Percentiles rank a stretch among this genome's conserved stretches.
These are phyloP conservation scores for Fragaria nilgerrensis DNA, from an alignment of 306 rosid species.

Conservation along the genomic window DNA sequence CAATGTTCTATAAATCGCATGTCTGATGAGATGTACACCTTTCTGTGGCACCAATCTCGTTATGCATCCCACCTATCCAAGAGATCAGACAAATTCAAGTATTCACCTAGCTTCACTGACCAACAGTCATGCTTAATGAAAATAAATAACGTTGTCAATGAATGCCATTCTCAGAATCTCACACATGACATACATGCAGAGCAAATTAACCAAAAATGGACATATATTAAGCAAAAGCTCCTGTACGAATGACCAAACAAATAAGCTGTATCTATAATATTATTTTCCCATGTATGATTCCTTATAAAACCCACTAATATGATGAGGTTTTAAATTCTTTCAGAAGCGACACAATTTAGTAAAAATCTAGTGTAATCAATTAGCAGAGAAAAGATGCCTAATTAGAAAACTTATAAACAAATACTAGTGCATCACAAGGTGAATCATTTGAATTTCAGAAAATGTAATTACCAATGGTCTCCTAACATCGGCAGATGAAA, in stretches of 20 bases:
- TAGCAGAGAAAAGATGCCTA: neutral
- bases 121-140: neutral
- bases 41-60: slow-evolving; percentile 98
- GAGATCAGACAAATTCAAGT: slow-evolving; percentile 22
- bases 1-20: slow-evolving; percentile 80
- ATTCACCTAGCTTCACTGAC: slow-evolving; percentile 22
- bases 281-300: neutral
- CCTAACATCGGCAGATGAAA: slow-evolving; percentile 59
- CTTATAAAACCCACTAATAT: neutral
- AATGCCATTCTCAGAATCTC: neutral
- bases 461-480: slow-evolving; percentile 79
- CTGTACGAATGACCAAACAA: neutral
- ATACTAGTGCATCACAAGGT: slow-evolving; percentile 12
- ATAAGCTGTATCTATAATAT: neutral
- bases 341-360: neutral
- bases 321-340: slow-evolving; percentile 3
- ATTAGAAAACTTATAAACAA: slow-evolving; percentile 1
- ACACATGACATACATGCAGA: neutral
- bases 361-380: neutral
- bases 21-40: slow-evolving; percentile 94
- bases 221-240: neutral
- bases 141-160: neutral
- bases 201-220: neutral
- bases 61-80: slow-evolving; percentile 79
- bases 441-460: slow-evolving; percentile 17